Percentiles rank a stretch among this genome's conserved stretches.
phyloP scores from a whole-genome alignment of 2,329 filamentous ascomycete species.

The Trichoderma harzianum region DNA sequence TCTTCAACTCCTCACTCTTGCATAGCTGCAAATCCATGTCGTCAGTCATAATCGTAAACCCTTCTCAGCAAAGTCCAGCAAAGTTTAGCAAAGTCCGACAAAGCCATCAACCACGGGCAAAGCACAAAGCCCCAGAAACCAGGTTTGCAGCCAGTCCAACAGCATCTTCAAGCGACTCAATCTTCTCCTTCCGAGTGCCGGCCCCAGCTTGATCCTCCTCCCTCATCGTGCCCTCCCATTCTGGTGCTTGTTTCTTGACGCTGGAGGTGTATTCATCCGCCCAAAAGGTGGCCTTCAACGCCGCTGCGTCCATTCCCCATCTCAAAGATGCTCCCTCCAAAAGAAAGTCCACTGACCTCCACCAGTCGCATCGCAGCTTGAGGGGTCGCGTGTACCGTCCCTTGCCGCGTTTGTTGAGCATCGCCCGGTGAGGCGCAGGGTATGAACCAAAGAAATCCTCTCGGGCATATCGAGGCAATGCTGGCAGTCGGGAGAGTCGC shows the following conservation, averaged over 20 bases:
- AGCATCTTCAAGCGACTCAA: background rate
- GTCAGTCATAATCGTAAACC: background rate
- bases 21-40: background rate
- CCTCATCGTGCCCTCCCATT: background rate
- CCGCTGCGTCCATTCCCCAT: background rate
- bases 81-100: background rate
- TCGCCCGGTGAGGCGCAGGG: conserved; percentile 3
- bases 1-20: background rate
- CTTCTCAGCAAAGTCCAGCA: background rate
- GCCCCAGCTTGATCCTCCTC: background rate
- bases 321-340: conserved; percentile 15
- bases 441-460: conserved; percentile 13
- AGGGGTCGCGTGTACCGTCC: conserved; percentile 11
- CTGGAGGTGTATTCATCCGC: background rate
- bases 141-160: background rate
- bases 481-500: background rate
- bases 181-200: background rate
- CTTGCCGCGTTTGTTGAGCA: background rate
- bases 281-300: conserved; percentile 17
- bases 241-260: background rate
- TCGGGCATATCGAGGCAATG: conserved; percentile 7
- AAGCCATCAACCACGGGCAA: background rate
- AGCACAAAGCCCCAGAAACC: background rate
- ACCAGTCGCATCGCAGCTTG: conserved; percentile 18
- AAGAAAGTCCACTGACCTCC: conserved; percentile 17